Percentiles rank a stretch among this genome's conserved stretches.
These are phyloP conservation scores for Ganoderma resinaceum DNA, from an alignment of 1,284 basidiomycete genomes.

Conservation along the genomic window DNA sequence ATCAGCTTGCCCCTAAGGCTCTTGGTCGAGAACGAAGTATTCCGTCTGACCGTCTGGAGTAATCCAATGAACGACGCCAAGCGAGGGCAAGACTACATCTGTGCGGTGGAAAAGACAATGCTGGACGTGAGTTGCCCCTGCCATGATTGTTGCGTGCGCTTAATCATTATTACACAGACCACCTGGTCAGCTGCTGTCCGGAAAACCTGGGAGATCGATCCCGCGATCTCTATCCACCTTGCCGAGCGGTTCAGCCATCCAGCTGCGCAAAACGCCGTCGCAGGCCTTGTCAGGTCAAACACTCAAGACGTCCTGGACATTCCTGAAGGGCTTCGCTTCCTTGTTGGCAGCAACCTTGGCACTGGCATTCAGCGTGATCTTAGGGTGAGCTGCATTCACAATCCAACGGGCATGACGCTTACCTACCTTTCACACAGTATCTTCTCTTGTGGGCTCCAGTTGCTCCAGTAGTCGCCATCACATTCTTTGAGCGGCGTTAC, in stretches of 20 bases:
- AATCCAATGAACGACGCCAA: constrained; percentile 85
- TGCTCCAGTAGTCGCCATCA: constrained; percentile 86
- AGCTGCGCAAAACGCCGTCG: constrained; percentile 73
- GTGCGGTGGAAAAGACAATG: constrained; percentile 64
- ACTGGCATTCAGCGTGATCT: constrained; percentile 67
- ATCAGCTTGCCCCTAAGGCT: constrained; percentile 80
- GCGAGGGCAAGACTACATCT: constrained; percentile 67
- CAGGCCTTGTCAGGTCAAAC: constrained; percentile 76
- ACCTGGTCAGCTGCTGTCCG: constrained; percentile 76
- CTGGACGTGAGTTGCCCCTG: constrained; percentile 56
- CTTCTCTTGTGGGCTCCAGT: constrained; percentile 90
- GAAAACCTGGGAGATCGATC: constrained; percentile 85
- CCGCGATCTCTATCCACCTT: constrained; percentile 85
- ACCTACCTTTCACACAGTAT: constrained; percentile 55
- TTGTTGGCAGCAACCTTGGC: constrained; percentile 80
- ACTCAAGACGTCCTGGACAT: constrained; percentile 77
- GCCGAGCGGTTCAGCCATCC: constrained; percentile 86
- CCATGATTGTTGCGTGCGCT: not conserved
- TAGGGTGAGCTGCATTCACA: constrained; percentile 56
- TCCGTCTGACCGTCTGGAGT: constrained; percentile 87
- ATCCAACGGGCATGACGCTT: not conserved
- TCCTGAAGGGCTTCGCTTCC: constrained; percentile 81
- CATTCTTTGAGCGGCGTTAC: constrained; percentile 88
- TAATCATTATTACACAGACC: constrained; percentile 49
- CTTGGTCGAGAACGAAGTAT: constrained; percentile 91